Evolutionary conservation across 2,329 filamentous ascomycete species (phyloP), one percentile per base, ranked within the genome.

Genomic region (Pseudocercospora cruenta): DNA sequence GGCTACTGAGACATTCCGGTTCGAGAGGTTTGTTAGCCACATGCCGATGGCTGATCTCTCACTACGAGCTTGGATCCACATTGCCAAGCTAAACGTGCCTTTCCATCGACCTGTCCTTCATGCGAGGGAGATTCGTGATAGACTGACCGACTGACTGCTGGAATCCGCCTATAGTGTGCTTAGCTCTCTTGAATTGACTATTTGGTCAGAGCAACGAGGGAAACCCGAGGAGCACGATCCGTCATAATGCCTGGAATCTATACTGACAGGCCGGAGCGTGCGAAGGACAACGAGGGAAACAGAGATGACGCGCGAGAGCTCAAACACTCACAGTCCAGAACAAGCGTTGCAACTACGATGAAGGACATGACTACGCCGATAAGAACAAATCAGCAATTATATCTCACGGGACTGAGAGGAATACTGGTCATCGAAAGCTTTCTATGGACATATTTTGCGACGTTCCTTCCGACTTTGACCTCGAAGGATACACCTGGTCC

Each of bases 401-500:
- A 82, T 62, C 76, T 83, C 19, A 70, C 80, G 33, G 82, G 81
- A n/a, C 71, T 84, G 26, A 78, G 80, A 36, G 81, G 81, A 33
- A 68, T 82, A n/a, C 69, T 83, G 19, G 78, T 79, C 6, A 69
- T 84, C 12, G 73, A 80, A 66, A 78, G 78, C 10, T 82, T 84
- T 58, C 67, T 83, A 49, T 83, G 81, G 73, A 73, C 79, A 49
- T 84, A 82, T 70, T 79, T 84, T 53, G 74, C 78, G 53, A 78
- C 77, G 1, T 84, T 83, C 69, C 76, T 81, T 19, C 82, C 82
- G 14, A 74, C 77, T 8, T 73, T 81, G 9, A 80, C 82, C 4
- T 78, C 77, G 2, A 71, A 72, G n/a, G 77, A 79, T 58, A 68
- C 73, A 9, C 59, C 74, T n/a, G 80, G 80, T 0, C 78, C 79